Base-by-base conservation (phyloP, 805 yeast species). In the Grigorovia transvaalensis region DNA sequence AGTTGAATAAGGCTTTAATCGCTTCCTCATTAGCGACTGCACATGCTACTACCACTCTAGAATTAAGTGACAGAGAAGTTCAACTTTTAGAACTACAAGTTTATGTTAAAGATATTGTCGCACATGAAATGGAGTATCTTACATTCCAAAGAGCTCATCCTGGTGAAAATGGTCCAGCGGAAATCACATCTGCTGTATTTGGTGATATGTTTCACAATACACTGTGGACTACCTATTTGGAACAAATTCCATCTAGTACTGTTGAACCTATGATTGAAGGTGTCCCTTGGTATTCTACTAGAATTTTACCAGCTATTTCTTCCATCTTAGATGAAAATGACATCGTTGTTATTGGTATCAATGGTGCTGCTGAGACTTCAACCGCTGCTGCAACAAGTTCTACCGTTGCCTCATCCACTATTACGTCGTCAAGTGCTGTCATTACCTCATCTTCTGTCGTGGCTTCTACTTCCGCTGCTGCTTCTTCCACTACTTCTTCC, bases 161-260 rank as follows among this genome's bases (percentile, higher is more conserved):
- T 35, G 43, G 41, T 17, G 51, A 52, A 52, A 27, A 51, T 38
- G 47, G 47, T 42, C 56, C 56, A 46, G 2, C 44, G 18, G 52
- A 23, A 2, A 43, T 50, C 43, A 44, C 20, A 9, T 43, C 23
- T 17, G 20, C 20, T n/a, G 42, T 15, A 6, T n/a, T 45, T 1
- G 2, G n/a, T 11, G 27, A 23, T 2, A 9, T 35, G 12, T 30
- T 44, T 18, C 44, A 68, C 17, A 68, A 67, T 50, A 62, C 60
- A 23, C 54, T 63, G 7, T 67, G 61, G 59, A 67, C 71, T 50
- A 56, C 68, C 9, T 54, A 61, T 49, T 60, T 54, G 52, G 17
- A 53, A n/a, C 50, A 53, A 45, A 54, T 67, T 44, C 64, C 66
- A 51, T 52, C 60, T 51, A 38, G 50, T 49, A 57, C 59, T 30